A percentile compares a stretch with the other conserved stretches of the same genome.
These are phyloP conservation scores for Paecilomyces niveus DNA, from an alignment of 2,329 filamentous ascomycete genomes.

Conservation along the genomic window DNA sequence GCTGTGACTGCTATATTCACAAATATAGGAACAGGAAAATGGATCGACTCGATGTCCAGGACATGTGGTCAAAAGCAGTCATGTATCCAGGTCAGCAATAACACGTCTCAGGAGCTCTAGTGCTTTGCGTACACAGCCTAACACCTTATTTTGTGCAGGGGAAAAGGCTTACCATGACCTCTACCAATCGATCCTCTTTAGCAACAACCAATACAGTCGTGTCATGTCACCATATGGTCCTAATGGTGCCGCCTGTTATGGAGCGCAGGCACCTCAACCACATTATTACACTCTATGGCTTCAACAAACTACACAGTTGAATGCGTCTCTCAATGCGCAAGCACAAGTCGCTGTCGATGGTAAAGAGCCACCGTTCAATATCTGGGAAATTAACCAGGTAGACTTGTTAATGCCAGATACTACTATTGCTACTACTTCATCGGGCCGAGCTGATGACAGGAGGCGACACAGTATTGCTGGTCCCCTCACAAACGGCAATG, in stretches of 20 bases:
- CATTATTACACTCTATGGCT: neutral
- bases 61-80: conserved; percentile 40
- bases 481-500: neutral
- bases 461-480: neutral
- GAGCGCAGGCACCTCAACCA: neutral
- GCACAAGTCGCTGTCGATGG: neutral
- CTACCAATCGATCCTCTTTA: neutral
- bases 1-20: conserved; percentile 36
- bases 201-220: neutral
- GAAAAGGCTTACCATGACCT: neutral
- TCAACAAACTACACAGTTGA: neutral
- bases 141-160: neutral
- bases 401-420: neutral
- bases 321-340: neutral
- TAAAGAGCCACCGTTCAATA: neutral
- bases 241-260: neutral
- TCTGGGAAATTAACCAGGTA: neutral
- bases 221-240: neutral
- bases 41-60: conserved; percentile 30
- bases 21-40: conserved; percentile 31
- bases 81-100: conserved; percentile 40
- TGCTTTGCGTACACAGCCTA: conserved; percentile 7
- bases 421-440: neutral
- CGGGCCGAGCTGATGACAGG: neutral
- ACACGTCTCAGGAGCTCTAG: conserved; percentile 16